A percentile compares a stretch with the other conserved stretches of the same genome.
Conservation (phyloP, 116 monocot species). For the Dioscorea cayenensis region DNA sequence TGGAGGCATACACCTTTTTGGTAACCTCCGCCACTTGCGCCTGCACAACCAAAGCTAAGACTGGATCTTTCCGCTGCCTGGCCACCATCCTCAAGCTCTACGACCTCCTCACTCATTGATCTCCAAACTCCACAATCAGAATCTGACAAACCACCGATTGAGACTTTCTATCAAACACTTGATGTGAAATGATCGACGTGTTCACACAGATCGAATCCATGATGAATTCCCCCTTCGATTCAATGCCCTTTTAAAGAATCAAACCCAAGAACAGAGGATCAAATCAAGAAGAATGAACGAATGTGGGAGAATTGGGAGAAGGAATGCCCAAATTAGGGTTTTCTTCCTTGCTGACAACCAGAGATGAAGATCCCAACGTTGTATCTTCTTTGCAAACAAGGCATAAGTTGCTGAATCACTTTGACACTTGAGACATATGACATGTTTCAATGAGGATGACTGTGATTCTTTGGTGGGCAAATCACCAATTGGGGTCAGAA, state of each 20-base stretch:
- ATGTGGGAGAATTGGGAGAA: too few species aligned
- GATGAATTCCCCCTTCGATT: not conserved
- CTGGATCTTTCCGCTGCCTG: not conserved
- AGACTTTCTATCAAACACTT: conserved; percentile 18
- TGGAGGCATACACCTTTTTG: conserved; percentile 37
- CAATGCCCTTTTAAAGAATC: not conserved
- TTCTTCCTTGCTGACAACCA: too few species aligned
- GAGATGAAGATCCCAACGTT: too few species aligned
- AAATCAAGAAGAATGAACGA: not conserved
- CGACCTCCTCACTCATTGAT: conserved; percentile 7
- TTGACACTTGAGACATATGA: too few species aligned
- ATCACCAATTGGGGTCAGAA: too few species aligned
- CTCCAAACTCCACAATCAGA: conserved; percentile 6
- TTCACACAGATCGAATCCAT: conserved; percentile 44
- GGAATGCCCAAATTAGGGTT: too few species aligned
- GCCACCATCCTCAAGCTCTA: not conserved
- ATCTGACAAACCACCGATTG: not conserved
- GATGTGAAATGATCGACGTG: conserved; percentile 31
- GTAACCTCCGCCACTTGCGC: conserved; percentile 57
- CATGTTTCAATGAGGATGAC: too few species aligned
- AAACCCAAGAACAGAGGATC: not conserved
- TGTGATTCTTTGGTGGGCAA: too few species aligned
- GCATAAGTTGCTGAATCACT: too few species aligned
- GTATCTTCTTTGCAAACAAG: too few species aligned
- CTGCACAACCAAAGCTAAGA: conserved; percentile 12